Conservation (phyloP, 1,284 basidiomycete species). For the Cystobasidiaceae sp. region DNA sequence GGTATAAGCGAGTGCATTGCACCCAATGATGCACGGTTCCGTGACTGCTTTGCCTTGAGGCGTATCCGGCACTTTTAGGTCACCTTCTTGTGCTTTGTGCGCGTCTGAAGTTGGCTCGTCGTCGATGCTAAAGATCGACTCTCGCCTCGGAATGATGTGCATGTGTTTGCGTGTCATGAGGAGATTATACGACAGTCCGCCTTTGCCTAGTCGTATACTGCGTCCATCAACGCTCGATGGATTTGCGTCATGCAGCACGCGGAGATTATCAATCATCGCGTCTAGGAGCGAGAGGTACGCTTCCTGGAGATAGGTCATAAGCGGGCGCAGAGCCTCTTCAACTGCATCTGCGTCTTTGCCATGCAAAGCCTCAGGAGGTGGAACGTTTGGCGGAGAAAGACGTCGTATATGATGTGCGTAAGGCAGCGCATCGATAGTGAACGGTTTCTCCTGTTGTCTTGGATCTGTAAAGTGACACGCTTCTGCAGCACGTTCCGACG, state of each 20-base stretch:
- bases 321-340: background rate
- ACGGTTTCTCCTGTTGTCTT: conserved; percentile 8
- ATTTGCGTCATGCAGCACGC: conserved; percentile 4
- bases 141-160: conserved; percentile 27
- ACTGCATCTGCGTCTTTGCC: too few species aligned
- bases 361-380: background rate
- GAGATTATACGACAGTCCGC: conserved; percentile 21
- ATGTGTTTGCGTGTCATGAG: conserved; percentile 23
- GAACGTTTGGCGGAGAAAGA: conserved; percentile 1
- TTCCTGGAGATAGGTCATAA: conserved; percentile 20
- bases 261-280: conserved; percentile 21
- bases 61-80: too few species aligned
- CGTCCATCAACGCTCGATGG: background rate
- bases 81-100: too few species aligned
- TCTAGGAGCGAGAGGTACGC: conserved; percentile 21
- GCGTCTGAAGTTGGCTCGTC: too few species aligned
- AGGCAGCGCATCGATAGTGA: conserved; percentile 11
- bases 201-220: conserved; percentile 1
- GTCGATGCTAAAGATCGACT: background rate
- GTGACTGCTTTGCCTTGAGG: background rate
- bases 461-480: background rate
- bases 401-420: conserved; percentile 26
- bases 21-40: conserved; percentile 22
- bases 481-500: conserved; percentile 17
- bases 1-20: conserved; percentile 24